Conservation (phyloP, 441 rosid species). For the Gossypium lobatum region DNA sequence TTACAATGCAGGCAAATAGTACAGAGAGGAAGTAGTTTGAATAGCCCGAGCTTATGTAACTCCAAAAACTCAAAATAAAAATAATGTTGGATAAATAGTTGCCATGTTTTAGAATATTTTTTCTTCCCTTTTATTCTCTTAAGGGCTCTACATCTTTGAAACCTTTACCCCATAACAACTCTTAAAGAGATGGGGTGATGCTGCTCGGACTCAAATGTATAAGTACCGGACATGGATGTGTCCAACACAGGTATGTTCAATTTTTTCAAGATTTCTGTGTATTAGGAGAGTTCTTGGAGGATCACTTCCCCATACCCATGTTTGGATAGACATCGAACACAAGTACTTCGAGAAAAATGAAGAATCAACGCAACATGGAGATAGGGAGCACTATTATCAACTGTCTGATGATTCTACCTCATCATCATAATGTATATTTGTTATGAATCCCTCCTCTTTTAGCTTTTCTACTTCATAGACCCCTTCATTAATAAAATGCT, state of each 20-base stretch:
- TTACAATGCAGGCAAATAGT: background rate
- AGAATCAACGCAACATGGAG: background rate
- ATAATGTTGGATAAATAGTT: background rate
- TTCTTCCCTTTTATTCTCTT: background rate
- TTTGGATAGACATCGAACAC: background rate
- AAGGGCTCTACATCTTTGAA: background rate
- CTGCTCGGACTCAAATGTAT: background rate
- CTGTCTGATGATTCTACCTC: conserved; percentile 51
- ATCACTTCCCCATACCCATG: background rate
- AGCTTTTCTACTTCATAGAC: conserved; percentile 76
- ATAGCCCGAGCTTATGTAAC: background rate
- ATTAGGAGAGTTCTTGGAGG: background rate
- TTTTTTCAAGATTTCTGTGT: background rate
- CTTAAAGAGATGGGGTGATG: background rate
- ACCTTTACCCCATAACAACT: background rate
- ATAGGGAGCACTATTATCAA: background rate
- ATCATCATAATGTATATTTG: conserved; percentile 72
- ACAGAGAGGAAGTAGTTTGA: background rate
- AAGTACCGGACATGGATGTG: background rate
- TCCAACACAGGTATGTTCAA: background rate
- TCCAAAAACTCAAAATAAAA: background rate
- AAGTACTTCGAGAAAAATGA: background rate
- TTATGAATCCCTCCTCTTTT: conserved; percentile 86
- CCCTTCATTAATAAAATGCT: conserved; percentile 82
- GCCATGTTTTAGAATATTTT: background rate